Percentiles rank a stretch among this genome's conserved stretches.
These are phyloP conservation scores for Populus alba DNA, from an alignment of 345 rosid genomes.

Conservation along the genomic window DNA sequence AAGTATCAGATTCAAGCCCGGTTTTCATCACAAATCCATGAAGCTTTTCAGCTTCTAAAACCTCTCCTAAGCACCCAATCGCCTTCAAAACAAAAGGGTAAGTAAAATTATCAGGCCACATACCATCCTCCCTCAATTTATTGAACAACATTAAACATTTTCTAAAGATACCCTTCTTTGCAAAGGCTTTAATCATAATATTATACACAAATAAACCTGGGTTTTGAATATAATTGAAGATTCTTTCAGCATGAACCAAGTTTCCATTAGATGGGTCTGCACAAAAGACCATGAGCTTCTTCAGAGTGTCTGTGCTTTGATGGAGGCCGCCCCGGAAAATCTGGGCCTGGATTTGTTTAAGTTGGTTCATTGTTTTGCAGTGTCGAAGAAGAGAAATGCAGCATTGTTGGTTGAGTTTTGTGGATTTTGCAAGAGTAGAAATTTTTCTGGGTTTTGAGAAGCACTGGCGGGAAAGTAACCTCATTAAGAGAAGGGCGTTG, in stretches of 20 bases:
- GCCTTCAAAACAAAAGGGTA: constrained; percentile 58
- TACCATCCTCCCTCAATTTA: constrained; percentile 45
- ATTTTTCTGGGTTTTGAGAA: not conserved
- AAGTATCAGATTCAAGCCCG: constrained; percentile 56
- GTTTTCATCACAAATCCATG: constrained; percentile 56
- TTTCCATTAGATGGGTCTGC: constrained; percentile 33
- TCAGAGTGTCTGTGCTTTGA: constrained; percentile 27
- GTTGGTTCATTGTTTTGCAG: constrained; percentile 40
- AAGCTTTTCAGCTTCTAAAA: constrained; percentile 41
- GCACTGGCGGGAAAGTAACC: not conserved
- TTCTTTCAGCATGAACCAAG: constrained; percentile 35
- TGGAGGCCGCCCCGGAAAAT: constrained; percentile 42
- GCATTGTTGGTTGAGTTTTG: constrained; percentile 1
- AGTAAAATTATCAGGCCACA: constrained; percentile 73
- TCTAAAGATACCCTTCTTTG: constrained; percentile 33
- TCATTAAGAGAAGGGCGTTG: not conserved
- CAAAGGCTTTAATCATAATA: constrained; percentile 54
- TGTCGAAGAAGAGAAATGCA: constrained; percentile 39
- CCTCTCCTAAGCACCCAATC: constrained; percentile 20
- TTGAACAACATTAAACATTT: constrained; percentile 45
- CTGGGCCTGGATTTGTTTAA: constrained; percentile 49
- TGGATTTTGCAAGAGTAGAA: constrained; percentile 6
- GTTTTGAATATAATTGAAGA: constrained; percentile 22
- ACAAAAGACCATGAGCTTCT: constrained; percentile 46
- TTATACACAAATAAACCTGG: constrained; percentile 53